A percentile compares a stretch with the other conserved stretches of the same genome.
Conservation (phyloP, 768 basidiomycete genomes). For the Suillus bovinus region DNA sequence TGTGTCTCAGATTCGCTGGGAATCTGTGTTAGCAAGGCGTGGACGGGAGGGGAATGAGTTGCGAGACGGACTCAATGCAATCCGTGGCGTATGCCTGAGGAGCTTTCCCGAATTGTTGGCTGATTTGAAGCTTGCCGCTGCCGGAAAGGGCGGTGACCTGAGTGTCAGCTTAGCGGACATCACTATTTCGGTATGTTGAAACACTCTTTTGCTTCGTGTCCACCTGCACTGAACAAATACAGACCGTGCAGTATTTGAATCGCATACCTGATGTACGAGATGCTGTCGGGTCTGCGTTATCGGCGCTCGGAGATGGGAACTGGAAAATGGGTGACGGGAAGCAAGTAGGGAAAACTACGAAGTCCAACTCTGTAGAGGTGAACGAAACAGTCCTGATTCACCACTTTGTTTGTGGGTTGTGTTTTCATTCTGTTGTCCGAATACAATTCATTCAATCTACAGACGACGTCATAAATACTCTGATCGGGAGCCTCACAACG, state of each 20-base stretch:
- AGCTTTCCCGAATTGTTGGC: constrained; percentile 85
- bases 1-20: constrained; percentile 62
- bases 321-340: constrained; percentile 92
- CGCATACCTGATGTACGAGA: constrained; percentile 67
- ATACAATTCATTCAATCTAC: neutral
- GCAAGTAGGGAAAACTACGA: constrained; percentile 51
- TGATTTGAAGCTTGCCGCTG: constrained; percentile 68
- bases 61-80: constrained; percentile 63
- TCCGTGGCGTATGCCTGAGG: constrained; percentile 70
- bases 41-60: constrained; percentile 63
- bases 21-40: constrained; percentile 57
- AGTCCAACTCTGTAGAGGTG: constrained; percentile 41
- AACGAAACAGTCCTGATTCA: constrained; percentile 66
- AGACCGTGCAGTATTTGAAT: constrained; percentile 73
- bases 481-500: constrained; percentile 57
- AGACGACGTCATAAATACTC: constrained; percentile 78
- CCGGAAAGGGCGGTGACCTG: constrained; percentile 50
- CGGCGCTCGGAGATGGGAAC: constrained; percentile 81
- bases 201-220: neutral
- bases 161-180: constrained; percentile 68
- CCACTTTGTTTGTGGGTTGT: constrained; percentile 68
- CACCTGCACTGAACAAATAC: constrained; percentile 7
- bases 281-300: constrained; percentile 64
- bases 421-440: neutral
- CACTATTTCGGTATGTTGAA: constrained; percentile 43